Percentiles rank a stretch among this genome's conserved stretches.
Conservation (phyloP, 2,329 filamentous ascomycete species). For the Aureobasidium sp. region DNA sequence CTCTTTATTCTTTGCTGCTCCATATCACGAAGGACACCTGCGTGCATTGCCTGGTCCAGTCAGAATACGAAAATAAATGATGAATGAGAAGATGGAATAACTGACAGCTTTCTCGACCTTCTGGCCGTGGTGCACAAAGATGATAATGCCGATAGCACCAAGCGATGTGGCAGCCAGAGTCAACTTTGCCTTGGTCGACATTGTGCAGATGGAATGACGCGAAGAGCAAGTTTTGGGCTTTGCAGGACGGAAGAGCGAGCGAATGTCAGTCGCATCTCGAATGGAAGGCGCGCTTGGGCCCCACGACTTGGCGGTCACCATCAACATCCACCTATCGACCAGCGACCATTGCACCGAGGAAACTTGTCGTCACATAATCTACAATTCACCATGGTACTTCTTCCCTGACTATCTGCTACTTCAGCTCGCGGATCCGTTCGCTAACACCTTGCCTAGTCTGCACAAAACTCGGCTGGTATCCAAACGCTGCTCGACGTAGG, state of each 20-base stretch:
- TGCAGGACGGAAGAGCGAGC: neutral
- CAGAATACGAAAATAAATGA: neutral
- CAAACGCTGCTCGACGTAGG: conserved; percentile 97
- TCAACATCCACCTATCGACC: conserved; percentile 8
- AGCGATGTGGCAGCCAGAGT: conserved; percentile 73
- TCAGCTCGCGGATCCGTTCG: neutral
- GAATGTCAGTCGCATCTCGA: neutral
- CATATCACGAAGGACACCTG: conserved; percentile 87
- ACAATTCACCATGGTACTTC: conserved; percentile 23
- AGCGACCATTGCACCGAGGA: neutral
- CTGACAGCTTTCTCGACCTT: conserved; percentile 72
- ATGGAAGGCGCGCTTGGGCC: neutral
- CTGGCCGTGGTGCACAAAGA: conserved; percentile 86
- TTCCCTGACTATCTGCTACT: neutral
- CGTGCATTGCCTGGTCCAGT: conserved; percentile 73
- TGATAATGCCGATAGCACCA: conserved; percentile 67
- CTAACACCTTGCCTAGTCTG: conserved; percentile 57
- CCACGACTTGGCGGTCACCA: conserved; percentile 9
- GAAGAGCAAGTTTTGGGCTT: neutral
- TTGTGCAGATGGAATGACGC: conserved; percentile 33
- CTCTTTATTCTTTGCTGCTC: conserved; percentile 86
- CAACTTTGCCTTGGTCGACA: conserved; percentile 87
- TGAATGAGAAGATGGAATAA: conserved; percentile 16
- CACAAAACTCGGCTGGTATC: conserved; percentile 96
- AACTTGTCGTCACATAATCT: neutral